Evolutionary conservation across 2,329 filamentous ascomycete species (phyloP), one percentile per base, ranked within the genome.

Genomic region (Knoxdaviesia capensis): DNA sequence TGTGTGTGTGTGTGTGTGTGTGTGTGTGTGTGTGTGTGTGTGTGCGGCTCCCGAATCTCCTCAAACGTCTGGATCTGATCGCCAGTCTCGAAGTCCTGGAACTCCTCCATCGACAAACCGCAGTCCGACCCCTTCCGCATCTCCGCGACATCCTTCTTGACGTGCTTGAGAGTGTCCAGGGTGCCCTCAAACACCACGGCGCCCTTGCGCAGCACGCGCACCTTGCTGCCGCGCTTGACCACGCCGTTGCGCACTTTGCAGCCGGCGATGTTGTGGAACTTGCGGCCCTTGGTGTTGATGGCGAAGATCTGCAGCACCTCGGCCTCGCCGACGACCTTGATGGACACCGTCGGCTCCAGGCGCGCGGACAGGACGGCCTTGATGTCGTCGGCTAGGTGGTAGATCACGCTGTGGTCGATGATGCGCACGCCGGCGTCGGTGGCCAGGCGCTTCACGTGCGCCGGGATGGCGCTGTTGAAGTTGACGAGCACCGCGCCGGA

Each of bases 71-170:
- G 90, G 47, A 98, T 71, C 56, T 79, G 73, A 60, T 98, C 90
- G 31, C 88, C 90, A 9, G 75, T 65, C 53, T 78, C 58, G 55
- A 96, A 80, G 28, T 75, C 80, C 39, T 80, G 68, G 75, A 85
- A 98, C 32, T 67, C 70, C 3, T 80, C 75, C 52, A 98, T 88
- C 41, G 74, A 77, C 49, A 98, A 78, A 49, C 90, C 90, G 52
- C 90, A 98, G 59, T 98, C 90, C n/a, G 71, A 74, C 45, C 86
- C 87, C 61, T 93, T 96, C 52, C 76, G 77, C 76, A 93, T 90
- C 54, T 94, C 84, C 38, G 66, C 65, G 31, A 90, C 82, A 49
- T 94, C 84, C 57, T 92, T 92, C 68, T 96, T 94, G 57, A 81
- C 75, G 53, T 92, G 82, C 63, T 90, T 94, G 45, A 98, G 73